These are phyloP conservation scores for Alternaria novae-zelandiae DNA, from an alignment of 2,329 filamentous ascomycete genomes.

Conservation along the genomic window DNA sequence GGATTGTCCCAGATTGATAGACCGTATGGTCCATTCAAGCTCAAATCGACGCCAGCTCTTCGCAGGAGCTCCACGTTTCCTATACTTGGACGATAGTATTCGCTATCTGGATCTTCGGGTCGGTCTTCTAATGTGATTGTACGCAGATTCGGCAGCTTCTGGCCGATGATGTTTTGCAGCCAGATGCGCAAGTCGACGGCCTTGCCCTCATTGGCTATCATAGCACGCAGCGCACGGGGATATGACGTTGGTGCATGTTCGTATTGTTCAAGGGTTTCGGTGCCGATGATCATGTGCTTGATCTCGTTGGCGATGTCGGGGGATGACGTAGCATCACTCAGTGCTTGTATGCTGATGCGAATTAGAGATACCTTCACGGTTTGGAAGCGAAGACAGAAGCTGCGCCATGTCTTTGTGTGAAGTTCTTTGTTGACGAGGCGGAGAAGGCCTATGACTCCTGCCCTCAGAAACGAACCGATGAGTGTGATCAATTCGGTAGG, in stretches of 20 bases:
- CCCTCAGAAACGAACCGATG: not conserved
- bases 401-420: not conserved
- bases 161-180: not conserved
- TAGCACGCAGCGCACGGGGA: not conserved
- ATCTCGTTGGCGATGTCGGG: not conserved
- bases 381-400: not conserved
- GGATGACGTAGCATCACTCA: not conserved
- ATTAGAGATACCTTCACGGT: not conserved
- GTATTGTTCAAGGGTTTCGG: not conserved
- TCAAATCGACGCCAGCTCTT: not conserved
- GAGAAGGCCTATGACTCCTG: not conserved
- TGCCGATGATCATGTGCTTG: not conserved
- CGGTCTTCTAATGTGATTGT: not conserved
- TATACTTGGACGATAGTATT: not conserved
- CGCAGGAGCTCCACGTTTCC: not conserved
- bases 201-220: not conserved
- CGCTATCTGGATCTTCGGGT: not conserved
- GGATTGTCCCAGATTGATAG: no score
- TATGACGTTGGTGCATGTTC: not conserved
- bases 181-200: not conserved
- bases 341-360: not conserved
- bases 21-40: not conserved
- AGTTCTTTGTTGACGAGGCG: not conserved
- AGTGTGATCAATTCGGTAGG: not conserved
- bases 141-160: not conserved